Percentiles rank a stretch among this genome's conserved stretches.
Evolutionary conservation across 257 asterid genomes (phyloP).

Genomic region (Solanum gandarillasii): DNA sequence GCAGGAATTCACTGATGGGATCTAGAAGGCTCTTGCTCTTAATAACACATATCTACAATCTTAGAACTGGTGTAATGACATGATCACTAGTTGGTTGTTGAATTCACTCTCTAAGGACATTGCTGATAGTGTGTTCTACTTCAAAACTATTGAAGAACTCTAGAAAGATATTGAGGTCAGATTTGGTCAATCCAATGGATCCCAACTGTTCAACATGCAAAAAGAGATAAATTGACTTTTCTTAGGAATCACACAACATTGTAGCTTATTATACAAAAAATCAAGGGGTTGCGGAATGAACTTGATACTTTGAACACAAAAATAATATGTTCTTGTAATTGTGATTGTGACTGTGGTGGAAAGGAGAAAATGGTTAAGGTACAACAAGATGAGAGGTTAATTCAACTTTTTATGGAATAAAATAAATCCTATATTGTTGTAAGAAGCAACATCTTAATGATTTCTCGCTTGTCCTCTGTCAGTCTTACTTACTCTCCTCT

Average conservation of each 20-base stretch:
- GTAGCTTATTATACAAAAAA: neutral
- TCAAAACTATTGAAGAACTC: neutral
- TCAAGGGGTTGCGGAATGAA: neutral
- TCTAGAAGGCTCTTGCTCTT: no score
- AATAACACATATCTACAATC: no score
- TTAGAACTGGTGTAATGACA: no score
- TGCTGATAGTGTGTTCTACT: neutral
- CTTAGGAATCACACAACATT: neutral
- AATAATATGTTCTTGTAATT: neutral
- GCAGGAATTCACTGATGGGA: no score
- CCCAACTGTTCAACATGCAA: neutral
- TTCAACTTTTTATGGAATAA: neutral
- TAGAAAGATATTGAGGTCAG: neutral
- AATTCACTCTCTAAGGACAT: no score
- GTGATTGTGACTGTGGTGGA: neutral
- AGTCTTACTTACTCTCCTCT: neutral
- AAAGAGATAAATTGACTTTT: no score
- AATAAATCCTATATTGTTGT: neutral
- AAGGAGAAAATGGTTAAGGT: neutral
- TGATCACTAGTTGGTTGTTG: no score
- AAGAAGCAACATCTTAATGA: neutral
- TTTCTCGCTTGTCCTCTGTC: neutral
- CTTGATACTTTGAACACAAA: neutral
- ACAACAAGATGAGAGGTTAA: neutral
- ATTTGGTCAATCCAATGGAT: neutral